Evolutionary conservation across 768 basidiomycete genomes (phyloP), one percentile per base, ranked within the genome.

Genomic region (Boletus reticuloceps): DNA sequence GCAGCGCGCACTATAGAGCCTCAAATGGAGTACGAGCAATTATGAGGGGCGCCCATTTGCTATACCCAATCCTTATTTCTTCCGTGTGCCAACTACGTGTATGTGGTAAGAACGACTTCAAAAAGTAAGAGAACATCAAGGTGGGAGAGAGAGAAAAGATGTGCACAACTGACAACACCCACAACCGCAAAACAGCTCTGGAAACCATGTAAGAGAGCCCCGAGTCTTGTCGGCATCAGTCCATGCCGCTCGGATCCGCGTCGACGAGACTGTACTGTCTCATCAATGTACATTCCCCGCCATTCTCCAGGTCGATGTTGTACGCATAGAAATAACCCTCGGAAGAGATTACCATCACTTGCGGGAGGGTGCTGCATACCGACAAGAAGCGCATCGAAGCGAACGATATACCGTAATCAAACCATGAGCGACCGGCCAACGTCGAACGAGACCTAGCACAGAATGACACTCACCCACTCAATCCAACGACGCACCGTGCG

Each of bases 281-380:
- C 82, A 94, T 88, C 65, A 99, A 70, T 19, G 88, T 82, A 64
- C 96, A 98, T 72, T 99, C 96, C 4, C 96, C 96, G 4, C 96
- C 96, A 49, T 88, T 87, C 71, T 99, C 96, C 56, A 98, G 74
- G 73, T 99, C 96, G 65, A 99, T 96, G 63, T 82, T 91, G 71
- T 98, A 98, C 16, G 89, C 85, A 67, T 99, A 98, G 70, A 97
- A 96, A 63, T 93, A 90, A 2, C 96, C 96, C 54, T 98, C 94
- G 0, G 91, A 90, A 0, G 94, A 94, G 53, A 98, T 84, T 22
- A 99, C 94, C 92, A 97, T 96, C 12, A 98, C 88, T 56, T 99
- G 96, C 0, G 96, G 95, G 74, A 91, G 89, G 8, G 93, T 94
- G 17, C 92, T 94, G 65, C 16, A 29, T 3, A 10, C 19, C 1